phyloP scores from a whole-genome alignment of 805 yeast genomes.

The Huiozyma naganishii region DNA sequence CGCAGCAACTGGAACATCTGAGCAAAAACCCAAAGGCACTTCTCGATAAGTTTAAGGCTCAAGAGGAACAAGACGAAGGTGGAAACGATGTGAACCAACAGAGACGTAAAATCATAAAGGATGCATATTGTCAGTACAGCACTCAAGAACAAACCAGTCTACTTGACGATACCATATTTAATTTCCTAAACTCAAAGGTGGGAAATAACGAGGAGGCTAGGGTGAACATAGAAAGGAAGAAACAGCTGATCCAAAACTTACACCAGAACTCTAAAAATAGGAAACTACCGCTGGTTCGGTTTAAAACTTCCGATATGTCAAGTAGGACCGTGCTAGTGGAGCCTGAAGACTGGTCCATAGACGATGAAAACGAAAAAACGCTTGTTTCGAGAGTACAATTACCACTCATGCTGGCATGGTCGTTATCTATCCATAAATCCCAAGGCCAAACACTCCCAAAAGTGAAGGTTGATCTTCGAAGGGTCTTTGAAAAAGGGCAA shows the following conservation, averaged over 20 bases:
- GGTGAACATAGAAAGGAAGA: constrained; percentile 37
- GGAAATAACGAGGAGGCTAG: constrained; percentile 20
- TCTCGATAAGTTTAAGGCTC: constrained; percentile 13
- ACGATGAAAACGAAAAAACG: constrained; percentile 58
- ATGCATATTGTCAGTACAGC: constrained; percentile 12
- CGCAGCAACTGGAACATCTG: not conserved
- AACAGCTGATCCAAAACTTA: constrained; percentile 32
- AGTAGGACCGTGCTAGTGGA: constrained; percentile 68
- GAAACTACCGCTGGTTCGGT: constrained; percentile 68
- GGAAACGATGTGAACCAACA: constrained; percentile 11
- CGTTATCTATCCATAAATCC: constrained; percentile 72
- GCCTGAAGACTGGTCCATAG: constrained; percentile 74
- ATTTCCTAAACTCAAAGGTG: constrained; percentile 29
- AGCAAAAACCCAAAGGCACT: constrained; percentile 4
- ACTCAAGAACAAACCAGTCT: constrained; percentile 6
- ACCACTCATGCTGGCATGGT: constrained; percentile 72
- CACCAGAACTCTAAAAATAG: constrained; percentile 35
- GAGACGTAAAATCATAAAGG: constrained; percentile 17
- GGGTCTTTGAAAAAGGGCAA: constrained; percentile 71
- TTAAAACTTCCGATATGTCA: constrained; percentile 57
- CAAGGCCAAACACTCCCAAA: constrained; percentile 75
- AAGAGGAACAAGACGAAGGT: constrained; percentile 6
- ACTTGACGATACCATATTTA: constrained; percentile 40
- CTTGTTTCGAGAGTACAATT: constrained; percentile 63
- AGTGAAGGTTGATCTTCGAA: constrained; percentile 56